Conservation (phyloP, 805 yeast genomes). For the Kuraishia piskuri region DNA sequence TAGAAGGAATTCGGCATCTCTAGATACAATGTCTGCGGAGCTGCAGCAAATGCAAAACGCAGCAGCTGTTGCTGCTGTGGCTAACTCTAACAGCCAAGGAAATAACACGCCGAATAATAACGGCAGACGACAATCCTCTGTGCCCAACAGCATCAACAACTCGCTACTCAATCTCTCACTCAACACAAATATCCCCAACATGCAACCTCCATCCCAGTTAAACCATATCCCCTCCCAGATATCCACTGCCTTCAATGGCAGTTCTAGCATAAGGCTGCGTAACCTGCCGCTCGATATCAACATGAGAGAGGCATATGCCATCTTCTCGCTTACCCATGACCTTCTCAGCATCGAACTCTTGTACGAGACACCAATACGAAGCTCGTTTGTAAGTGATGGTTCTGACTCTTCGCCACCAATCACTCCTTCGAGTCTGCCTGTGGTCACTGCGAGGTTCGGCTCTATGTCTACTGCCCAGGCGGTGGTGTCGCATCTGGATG, state of each 20-base stretch:
- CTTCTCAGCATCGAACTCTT: conserved; percentile 41
- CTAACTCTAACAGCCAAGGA: background rate
- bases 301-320: conserved; percentile 54
- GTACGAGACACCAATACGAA: conserved; percentile 21
- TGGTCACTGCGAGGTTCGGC: conserved; percentile 35
- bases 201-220: conserved; percentile 3
- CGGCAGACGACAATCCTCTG: conserved; percentile 2
- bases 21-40: background rate
- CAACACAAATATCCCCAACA: background rate
- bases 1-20: background rate
- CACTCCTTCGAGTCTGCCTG: conserved; percentile 17
- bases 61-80: no score
- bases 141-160: background rate
- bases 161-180: conserved; percentile 2
- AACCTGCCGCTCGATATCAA: conserved; percentile 60
- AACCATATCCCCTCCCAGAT: background rate
- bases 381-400: conserved; percentile 25
- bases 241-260: background rate
- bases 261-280: conserved; percentile 27
- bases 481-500: conserved; percentile 32
- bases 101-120: background rate
- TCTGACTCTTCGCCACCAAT: conserved; percentile 1
- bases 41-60: background rate
- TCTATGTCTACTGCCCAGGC: conserved; percentile 33
- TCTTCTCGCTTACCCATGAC: conserved; percentile 64